Percentiles rank a stretch among this genome's conserved stretches.
These are phyloP conservation scores for Nemania bipapillata DNA, from an alignment of 2,329 filamentous ascomycete species.

Conservation along the genomic window DNA sequence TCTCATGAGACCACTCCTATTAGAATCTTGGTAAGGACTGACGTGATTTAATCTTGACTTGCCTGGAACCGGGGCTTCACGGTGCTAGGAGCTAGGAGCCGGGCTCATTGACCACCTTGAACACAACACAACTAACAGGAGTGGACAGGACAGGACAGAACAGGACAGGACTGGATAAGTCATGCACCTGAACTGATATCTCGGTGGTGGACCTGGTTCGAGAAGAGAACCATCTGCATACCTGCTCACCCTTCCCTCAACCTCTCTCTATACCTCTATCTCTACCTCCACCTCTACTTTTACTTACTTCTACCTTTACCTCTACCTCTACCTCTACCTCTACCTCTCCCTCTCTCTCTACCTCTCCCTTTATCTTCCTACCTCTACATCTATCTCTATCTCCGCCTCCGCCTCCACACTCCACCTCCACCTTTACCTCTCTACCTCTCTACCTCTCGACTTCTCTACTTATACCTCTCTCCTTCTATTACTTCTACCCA, in stretches of 20 bases:
- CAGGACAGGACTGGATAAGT: no score
- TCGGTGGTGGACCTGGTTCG: background rate
- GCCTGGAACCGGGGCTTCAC: background rate
- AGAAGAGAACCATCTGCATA: background rate
- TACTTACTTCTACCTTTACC: no score
- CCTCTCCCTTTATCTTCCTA: background rate
- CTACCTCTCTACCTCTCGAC: background rate
- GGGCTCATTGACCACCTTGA: conserved; percentile 5
- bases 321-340: background rate
- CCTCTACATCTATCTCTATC: background rate
- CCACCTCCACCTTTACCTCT: background rate
- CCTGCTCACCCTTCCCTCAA: background rate
- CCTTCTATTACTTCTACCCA: background rate
- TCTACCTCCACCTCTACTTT: background rate
- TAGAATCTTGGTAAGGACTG: background rate
- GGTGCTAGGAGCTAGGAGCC: background rate
- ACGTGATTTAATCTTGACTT: background rate
- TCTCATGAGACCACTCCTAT: conserved; percentile 16
- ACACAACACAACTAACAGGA: background rate
- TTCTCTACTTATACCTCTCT: background rate
- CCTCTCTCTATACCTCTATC: background rate
- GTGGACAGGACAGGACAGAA: no score
- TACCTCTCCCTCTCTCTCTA: background rate
- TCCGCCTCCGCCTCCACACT: background rate
- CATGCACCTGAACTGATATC: background rate